A percentile compares a stretch with the other conserved stretches of the same genome.
Conservation (phyloP, 306 rosid species). For the Mimosa pudica region DNA sequence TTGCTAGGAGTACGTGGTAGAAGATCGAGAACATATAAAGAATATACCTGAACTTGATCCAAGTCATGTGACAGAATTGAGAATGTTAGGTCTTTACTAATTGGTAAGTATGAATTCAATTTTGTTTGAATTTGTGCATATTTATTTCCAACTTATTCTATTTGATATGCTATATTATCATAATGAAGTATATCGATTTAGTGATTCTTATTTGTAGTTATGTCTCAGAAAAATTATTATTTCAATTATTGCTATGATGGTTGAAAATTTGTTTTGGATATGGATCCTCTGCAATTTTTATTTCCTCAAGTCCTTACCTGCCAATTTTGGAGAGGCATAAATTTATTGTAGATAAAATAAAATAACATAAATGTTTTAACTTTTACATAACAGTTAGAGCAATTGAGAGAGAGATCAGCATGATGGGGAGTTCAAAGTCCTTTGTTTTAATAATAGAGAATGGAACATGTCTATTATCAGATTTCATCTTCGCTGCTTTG, state of each 20-base stretch:
- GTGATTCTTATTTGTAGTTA: not conserved
- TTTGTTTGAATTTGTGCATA: constrained; percentile 19
- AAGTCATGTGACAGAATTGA: constrained; percentile 85
- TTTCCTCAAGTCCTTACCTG: not conserved
- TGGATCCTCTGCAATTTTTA: not conserved
- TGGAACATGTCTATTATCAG: not conserved
- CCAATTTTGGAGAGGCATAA: not conserved
- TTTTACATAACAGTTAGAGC: not conserved
- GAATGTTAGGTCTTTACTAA: constrained; percentile 94
- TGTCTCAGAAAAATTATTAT: not conserved
- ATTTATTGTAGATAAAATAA: not conserved
- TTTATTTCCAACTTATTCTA: not conserved
- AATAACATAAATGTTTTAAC: not conserved
- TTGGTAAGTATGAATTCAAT: constrained; percentile 36
- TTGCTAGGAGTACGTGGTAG: constrained; percentile 89
- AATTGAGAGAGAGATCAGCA: not conserved
- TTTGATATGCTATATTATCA: not conserved
- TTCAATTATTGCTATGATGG: not conserved
- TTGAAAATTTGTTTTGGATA: not conserved
- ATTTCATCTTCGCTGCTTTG: constrained; percentile 12
- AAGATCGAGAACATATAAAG: constrained; percentile 67
- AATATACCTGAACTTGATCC: constrained; percentile 88
- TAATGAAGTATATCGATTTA: not conserved
- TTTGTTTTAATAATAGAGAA: not conserved
- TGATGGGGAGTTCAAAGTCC: not conserved